Base-by-base conservation (phyloP, 129 eudicot species). In the Saussurea involucrata region DNA sequence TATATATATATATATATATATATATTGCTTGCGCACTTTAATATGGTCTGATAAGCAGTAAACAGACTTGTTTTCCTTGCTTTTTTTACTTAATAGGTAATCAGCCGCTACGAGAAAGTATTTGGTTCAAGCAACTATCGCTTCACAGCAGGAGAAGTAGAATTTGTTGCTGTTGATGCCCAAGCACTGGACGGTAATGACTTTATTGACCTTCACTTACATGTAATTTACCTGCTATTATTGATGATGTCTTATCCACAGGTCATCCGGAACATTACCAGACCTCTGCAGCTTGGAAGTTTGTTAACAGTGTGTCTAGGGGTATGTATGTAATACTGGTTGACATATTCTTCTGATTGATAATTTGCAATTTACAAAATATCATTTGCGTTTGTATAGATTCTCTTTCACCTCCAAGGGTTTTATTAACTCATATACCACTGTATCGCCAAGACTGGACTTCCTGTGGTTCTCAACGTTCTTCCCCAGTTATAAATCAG, bases 151-250 rank as follows among this genome's bases (percentile, higher is more conserved):
- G 99, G 99, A 78, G 83, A 81, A 68, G 92, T 92, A 70, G 96
- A 95, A 73, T 95, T 95, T 85, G 68, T 95, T 78, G 95, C 87
- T 10, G 82, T 95, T 71, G 99, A 95, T 86, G 90, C 97, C 69
- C 97, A 95, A 83, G 83, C 97, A n/a, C 25, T 92, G 64, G 99
- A 92, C 83, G 99, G 97, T 92, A 87, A 86, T 11, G 49, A n/a
- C 31, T n/a, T 72, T 74, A 57, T 67, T 77, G 12, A 18, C 18
- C 65, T 42, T 74, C 13, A 25, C 53, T 37, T 63, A 18, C 66
- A 20, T 3, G 75, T 15, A 31, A 15, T 28, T 63, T 27, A 36
- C 27, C 36, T 57, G 18, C 61, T 18, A 53, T 18, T 46, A 10
- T 10, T 55, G 60, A 77, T 72, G 21, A 31, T 63, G 55, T 71